Percentiles rank a stretch among this genome's conserved stretches.
phyloP scores from a whole-genome alignment of 495 filamentous ascomycete species.

The Trichoderma orchidacearum region DNA sequence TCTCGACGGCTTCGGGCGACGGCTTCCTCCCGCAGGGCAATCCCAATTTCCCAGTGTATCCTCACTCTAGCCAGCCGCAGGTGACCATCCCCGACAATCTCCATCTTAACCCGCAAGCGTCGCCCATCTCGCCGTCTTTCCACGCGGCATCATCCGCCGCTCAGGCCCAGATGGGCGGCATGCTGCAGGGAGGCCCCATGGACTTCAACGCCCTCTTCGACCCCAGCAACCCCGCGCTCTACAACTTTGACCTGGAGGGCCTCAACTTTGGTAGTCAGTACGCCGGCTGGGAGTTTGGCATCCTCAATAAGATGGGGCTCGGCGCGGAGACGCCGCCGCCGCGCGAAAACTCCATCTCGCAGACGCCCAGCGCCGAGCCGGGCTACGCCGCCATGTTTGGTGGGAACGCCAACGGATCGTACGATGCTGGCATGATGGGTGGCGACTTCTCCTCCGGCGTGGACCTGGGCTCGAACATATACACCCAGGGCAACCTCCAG shows the following conservation, averaged over 20 bases:
- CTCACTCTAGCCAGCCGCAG: constrained; percentile 10
- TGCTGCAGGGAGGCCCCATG: constrained; percentile 12
- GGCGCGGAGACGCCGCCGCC: constrained; percentile 68
- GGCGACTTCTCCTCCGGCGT: constrained; percentile 28
- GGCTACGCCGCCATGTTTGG: constrained; percentile 26
- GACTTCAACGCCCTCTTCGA: constrained; percentile 62
- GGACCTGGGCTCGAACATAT: constrained; percentile 20
- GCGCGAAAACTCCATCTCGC: constrained; percentile 38
- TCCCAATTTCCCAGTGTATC: constrained; percentile 20
- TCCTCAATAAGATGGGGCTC: constrained; percentile 87
- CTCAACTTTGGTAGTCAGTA: constrained; percentile 95
- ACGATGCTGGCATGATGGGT: constrained; percentile 20
- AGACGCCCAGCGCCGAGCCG: constrained; percentile 24
- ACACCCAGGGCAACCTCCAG: constrained; percentile 33
- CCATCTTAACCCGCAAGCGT: constrained; percentile 47
- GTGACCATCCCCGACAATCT: constrained; percentile 29
- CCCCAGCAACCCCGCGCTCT: constrained; percentile 76
- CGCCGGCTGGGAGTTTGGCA: constrained; percentile 82
- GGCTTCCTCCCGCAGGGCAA: constrained; percentile 23
- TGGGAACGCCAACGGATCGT: constrained; percentile 27
- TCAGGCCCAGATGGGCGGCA: constrained; percentile 11
- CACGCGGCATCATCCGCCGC: constrained; percentile 16
- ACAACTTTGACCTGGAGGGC: constrained; percentile 86
- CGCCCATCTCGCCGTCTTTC: constrained; percentile 57
- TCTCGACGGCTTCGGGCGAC: constrained; percentile 14